Percentiles rank a stretch among this genome's conserved stretches.
Evolutionary conservation across 2,329 filamentous ascomycete genomes (phyloP).

Genomic region (Colletotrichum tofieldiae): DNA sequence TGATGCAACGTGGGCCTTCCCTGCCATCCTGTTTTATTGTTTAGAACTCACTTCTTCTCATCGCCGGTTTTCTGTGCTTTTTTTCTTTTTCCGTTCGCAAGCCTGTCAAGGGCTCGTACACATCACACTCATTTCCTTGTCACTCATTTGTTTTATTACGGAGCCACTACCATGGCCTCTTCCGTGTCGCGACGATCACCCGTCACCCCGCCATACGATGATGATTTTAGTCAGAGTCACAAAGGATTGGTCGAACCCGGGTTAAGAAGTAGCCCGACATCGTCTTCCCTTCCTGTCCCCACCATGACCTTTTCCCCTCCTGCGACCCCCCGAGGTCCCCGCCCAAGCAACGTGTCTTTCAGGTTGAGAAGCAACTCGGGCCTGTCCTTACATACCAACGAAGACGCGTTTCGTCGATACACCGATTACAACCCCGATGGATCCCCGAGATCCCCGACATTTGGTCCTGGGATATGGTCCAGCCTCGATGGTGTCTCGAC

Average conservation of each 20-base stretch:
- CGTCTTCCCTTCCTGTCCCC: conserved; percentile 17
- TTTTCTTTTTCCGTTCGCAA: neutral
- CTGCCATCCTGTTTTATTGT: neutral
- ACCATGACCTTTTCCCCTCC: conserved; percentile 47
- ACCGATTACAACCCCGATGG: conserved; percentile 62
- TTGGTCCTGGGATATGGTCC: conserved; percentile 40
- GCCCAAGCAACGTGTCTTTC: conserved; percentile 46
- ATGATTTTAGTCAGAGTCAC: conserved; percentile 14
- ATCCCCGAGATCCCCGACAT: conserved; percentile 49
- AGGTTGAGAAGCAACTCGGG: conserved; percentile 63
- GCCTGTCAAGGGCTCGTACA: conserved; percentile 15
- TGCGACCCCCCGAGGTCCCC: conserved; percentile 44
- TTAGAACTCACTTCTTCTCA: conserved; percentile 12
- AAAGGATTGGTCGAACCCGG: conserved; percentile 11
- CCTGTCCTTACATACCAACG: conserved; percentile 61
- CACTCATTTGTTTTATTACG: conserved; percentile 15
- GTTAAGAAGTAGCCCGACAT: conserved; percentile 9
- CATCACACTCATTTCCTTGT: conserved; percentile 21
- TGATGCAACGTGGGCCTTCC: conserved; percentile 24
- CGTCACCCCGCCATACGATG: conserved; percentile 39
- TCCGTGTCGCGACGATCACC: conserved; percentile 31
- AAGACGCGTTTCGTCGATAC: conserved; percentile 61
- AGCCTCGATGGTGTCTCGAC: conserved; percentile 44
- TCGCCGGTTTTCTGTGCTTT: neutral
- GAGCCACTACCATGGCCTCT: conserved; percentile 20